phyloP scores from a whole-genome alignment of 768 basidiomycete genomes.

The Pleurotus pulmonarius region DNA sequence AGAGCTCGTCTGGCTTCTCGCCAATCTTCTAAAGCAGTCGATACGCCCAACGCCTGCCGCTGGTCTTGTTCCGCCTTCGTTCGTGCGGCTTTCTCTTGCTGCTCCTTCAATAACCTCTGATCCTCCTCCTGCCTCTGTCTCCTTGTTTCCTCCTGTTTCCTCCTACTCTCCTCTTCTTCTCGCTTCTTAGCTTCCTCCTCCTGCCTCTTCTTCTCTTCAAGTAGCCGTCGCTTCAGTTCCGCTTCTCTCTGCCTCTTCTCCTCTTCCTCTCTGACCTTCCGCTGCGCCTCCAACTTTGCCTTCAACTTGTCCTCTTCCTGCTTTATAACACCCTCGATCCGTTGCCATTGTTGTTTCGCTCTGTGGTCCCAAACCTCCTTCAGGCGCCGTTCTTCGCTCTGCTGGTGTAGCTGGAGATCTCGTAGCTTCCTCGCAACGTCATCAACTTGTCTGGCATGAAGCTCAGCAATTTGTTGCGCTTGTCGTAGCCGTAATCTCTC shows the following conservation, averaged over 20 bases:
- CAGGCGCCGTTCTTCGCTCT: slow-evolving; percentile 42
- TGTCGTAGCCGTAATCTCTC: slow-evolving; percentile 34
- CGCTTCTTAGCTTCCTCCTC: slow-evolving; percentile 45
- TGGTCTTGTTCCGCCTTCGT: slow-evolving; percentile 32
- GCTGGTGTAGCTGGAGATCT: slow-evolving; percentile 36
- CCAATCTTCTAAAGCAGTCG: slow-evolving; percentile 65
- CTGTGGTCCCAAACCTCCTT: slow-evolving; percentile 47
- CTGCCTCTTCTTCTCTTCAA: slow-evolving; percentile 38
- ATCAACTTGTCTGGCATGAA: slow-evolving; percentile 46
- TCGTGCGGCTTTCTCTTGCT: slow-evolving; percentile 28
- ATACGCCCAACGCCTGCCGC: slow-evolving; percentile 45
- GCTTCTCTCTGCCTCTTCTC: slow-evolving; percentile 45
- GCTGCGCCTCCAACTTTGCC: slow-evolving; percentile 52
- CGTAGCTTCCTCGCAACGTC: slow-evolving; percentile 48
- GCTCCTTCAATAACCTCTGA: slow-evolving; percentile 30
- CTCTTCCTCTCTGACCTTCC: slow-evolving; percentile 43
- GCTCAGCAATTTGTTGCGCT: slow-evolving; percentile 29
- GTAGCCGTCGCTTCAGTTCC: slow-evolving; percentile 35
- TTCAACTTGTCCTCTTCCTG: slow-evolving; percentile 58
- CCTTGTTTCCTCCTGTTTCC: slow-evolving; percentile 37
- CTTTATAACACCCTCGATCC: slow-evolving; percentile 61
- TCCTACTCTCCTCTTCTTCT: slow-evolving; percentile 35
- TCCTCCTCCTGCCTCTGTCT: slow-evolving; percentile 33
- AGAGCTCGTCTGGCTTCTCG: slow-evolving; percentile 46
- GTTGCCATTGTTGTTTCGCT: slow-evolving; percentile 49